Evolutionary conservation across 768 basidiomycete species (phyloP).

Genomic region (Suillus subalutaceus): DNA sequence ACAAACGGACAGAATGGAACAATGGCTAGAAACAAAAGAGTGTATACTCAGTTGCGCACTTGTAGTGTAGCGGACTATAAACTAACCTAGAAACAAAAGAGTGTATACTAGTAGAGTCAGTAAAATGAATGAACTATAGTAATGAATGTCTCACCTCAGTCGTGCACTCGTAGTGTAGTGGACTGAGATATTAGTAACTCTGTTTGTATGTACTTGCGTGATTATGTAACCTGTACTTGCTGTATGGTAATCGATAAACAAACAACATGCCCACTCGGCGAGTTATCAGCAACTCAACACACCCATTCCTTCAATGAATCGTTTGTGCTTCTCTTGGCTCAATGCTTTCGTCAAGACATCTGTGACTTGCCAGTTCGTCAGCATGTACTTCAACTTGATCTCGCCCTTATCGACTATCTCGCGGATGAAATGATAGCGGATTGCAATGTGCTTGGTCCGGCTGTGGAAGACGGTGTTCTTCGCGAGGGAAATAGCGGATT

Average conservation of each 20-base stretch:
- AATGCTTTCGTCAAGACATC: not conserved
- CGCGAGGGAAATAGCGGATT: not conserved
- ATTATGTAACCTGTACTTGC: not conserved
- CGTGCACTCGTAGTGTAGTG: not conserved
- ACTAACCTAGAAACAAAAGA: not conserved
- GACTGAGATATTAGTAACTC: not conserved
- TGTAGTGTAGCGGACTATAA: not conserved
- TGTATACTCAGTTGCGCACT: not conserved
- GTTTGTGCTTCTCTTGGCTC: not conserved
- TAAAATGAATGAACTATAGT: not conserved
- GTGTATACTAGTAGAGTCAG: not conserved
- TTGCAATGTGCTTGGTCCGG: conserved; percentile 6
- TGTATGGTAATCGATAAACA: not conserved
- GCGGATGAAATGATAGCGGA: conserved; percentile 10
- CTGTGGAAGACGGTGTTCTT: conserved; percentile 6
- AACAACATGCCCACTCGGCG: not conserved
- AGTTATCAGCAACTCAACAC: no score
- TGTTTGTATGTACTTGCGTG: not conserved
- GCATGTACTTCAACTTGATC: not conserved
- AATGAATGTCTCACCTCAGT: conserved; percentile 2
- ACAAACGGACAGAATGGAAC: no score
- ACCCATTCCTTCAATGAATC: not conserved
- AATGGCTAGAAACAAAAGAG: not conserved
- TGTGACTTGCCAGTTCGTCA: not conserved
- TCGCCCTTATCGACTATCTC: not conserved